phyloP scores from a whole-genome alignment of 345 rosid genomes.

The Dipteronia dyeriana region DNA sequence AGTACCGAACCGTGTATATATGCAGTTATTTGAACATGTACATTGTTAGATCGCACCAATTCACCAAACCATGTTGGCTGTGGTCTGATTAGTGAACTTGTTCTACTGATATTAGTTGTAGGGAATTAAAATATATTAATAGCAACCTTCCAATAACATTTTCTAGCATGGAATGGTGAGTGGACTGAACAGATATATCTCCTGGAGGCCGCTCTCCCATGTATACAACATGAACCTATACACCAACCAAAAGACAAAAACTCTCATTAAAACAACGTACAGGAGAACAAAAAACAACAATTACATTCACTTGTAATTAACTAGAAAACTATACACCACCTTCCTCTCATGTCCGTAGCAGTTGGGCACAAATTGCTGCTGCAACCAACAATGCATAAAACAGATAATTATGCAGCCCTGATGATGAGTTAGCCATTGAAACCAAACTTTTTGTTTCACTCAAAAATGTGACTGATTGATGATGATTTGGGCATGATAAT shows the following conservation, averaged over 20 bases:
- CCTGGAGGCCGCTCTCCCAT: slow-evolving; percentile 38
- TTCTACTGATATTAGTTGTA: not conserved
- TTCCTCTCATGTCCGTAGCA: slow-evolving; percentile 33
- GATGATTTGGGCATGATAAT: not conserved
- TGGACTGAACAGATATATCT: slow-evolving; percentile 7
- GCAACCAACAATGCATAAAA: slow-evolving; percentile 15
- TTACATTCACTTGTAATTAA: not conserved
- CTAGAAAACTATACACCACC: slow-evolving; percentile 16
- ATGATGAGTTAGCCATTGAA: slow-evolving; percentile 20
- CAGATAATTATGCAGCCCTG: slow-evolving; percentile 19
- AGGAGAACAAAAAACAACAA: not conserved
- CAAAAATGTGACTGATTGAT: not conserved
- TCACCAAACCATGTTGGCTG: too few species aligned
- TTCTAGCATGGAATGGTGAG: slow-evolving; percentile 38
- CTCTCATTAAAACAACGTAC: not conserved
- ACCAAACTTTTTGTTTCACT: not conserved
- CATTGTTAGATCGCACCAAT: too few species aligned
- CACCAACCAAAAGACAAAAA: not conserved
- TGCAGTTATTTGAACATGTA: too few species aligned
- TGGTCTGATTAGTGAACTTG: not conserved
- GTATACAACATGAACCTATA: slow-evolving; percentile 41
- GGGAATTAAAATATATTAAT: not conserved
- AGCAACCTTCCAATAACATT: slow-evolving; percentile 40
- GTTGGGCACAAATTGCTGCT: slow-evolving; percentile 24
- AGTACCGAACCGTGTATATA: too few species aligned